A percentile compares a stretch with the other conserved stretches of the same genome.
Evolutionary conservation across 2,329 filamentous ascomycete species (phyloP).

Genomic region (Aspergillus brunneoviolaceus): DNA sequence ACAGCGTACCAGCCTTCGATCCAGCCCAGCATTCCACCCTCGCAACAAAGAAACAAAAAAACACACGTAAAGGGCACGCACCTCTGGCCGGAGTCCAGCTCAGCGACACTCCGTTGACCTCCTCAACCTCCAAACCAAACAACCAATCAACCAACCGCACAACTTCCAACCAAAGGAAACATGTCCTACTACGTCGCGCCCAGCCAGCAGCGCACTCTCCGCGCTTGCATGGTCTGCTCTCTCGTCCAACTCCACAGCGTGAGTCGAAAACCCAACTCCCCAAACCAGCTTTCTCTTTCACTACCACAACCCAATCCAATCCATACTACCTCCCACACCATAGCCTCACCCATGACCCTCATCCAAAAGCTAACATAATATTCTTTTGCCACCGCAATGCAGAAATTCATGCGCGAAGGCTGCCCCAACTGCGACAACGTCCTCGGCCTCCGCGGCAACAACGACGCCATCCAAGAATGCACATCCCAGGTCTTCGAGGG

Average conservation of each 20-base stretch:
- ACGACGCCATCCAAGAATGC: constrained; percentile 84
- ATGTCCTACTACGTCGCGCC: constrained; percentile 68
- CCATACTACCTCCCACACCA: not conserved
- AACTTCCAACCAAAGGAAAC: not conserved
- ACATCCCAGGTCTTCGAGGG: constrained; percentile 97
- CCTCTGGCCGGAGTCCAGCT: not conserved
- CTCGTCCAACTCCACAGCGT: constrained; percentile 82
- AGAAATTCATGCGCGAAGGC: constrained; percentile 83
- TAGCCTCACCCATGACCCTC: not conserved
- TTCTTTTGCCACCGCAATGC: constrained; percentile 12
- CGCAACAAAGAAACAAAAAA: not conserved
- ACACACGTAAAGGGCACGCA: not conserved
- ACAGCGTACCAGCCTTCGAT: not conserved
- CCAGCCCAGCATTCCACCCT: not conserved
- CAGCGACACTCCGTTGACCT: not conserved
- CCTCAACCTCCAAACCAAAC: not conserved
- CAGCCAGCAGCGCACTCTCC: constrained; percentile 77
- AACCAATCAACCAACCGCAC: not conserved
- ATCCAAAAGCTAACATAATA: not conserved
- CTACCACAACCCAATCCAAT: too few species aligned
- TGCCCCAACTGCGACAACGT: constrained; percentile 97
- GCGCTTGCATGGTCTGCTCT: constrained; percentile 98
- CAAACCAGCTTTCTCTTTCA: not conserved
- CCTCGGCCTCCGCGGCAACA: constrained; percentile 74
- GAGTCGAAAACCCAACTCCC: not conserved